These are phyloP conservation scores for Eucalyptus urophylla DNA, from an alignment of 345 rosid species.

Conservation along the genomic window DNA sequence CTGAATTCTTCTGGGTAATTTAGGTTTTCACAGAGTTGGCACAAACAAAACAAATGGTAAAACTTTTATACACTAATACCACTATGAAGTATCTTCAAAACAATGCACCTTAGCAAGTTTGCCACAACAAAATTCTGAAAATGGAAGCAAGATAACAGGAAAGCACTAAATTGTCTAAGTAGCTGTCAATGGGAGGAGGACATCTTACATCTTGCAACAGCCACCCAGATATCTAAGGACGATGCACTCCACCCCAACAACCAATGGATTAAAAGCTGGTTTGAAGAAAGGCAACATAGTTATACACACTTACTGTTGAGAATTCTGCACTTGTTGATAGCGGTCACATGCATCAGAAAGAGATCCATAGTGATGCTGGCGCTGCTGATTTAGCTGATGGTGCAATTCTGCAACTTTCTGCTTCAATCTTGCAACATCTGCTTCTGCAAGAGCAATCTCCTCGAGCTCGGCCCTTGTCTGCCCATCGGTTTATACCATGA, in stretches of 20 bases:
- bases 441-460: constrained; percentile 99
- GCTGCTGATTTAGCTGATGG: constrained; percentile 95
- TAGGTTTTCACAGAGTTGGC: background rate
- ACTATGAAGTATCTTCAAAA: background rate
- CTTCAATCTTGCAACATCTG: constrained; percentile 96
- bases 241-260: background rate
- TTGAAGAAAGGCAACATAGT: background rate
- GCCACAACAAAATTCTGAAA: background rate
- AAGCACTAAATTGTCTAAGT: background rate
- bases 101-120: background rate
- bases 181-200: background rate
- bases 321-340: constrained; percentile 61
- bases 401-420: constrained; percentile 99
- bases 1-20: background rate
- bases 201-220: background rate
- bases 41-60: background rate
- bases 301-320: constrained; percentile 61
- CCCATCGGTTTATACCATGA: constrained; percentile 5
- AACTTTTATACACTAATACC: background rate
- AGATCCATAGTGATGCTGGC: constrained; percentile 74
- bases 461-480: constrained; percentile 99
- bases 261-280: background rate
- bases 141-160: background rate
- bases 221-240: background rate
- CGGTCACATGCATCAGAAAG: constrained; percentile 72